Evolutionary conservation across 2,329 filamentous ascomycete species (phyloP), one percentile per base, ranked within the genome.

Genomic region (Aspergillus neotritici): DNA sequence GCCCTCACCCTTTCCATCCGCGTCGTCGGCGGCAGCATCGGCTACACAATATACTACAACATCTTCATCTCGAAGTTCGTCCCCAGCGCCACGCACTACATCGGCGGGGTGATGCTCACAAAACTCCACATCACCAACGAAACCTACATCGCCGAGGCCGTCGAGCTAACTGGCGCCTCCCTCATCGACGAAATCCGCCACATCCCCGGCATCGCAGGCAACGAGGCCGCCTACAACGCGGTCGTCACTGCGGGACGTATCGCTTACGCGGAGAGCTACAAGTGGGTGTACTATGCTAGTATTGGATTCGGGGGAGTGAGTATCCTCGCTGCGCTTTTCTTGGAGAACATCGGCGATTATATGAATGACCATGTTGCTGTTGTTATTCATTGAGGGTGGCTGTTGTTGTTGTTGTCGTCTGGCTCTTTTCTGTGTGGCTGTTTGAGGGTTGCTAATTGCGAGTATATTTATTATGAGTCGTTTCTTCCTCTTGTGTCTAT

Each of bases 1-100:
- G 81, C 83, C 5, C 68, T 87, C 15, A 85, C 83, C 0, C 74
- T 86, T 31, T 76, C 80, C n/a, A 78, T 86, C 51, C 80, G 83
- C 31, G 80, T 84, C 42, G 74, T 86, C 30, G 83, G 83, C 36
- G 82, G 82, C 25, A 74, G 77, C 10, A 76, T 86, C 46, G 82
- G 79, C 29, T 84, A 81, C 58, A 73, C 75, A n/a, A 69, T 77
- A 36, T 73, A 73, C 59, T 82, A 80, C 57, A 73, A 75, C 44
- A 62, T 73, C 52, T 71, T 71, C 49, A 54, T 72, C 48, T 65
- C 67, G 49, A 72, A 69, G 51, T 75, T 73, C 51, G 56, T 66
- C 38, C 61, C 67, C 6, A 65, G 70, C 33, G 72, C 76, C 15
- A 66, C 60, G 2, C 44, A 72, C 31, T 71, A 73, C 37, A 74